Conservation (phyloP, 2,329 filamentous ascomycete genomes). For the Fusarium subtropicale region DNA sequence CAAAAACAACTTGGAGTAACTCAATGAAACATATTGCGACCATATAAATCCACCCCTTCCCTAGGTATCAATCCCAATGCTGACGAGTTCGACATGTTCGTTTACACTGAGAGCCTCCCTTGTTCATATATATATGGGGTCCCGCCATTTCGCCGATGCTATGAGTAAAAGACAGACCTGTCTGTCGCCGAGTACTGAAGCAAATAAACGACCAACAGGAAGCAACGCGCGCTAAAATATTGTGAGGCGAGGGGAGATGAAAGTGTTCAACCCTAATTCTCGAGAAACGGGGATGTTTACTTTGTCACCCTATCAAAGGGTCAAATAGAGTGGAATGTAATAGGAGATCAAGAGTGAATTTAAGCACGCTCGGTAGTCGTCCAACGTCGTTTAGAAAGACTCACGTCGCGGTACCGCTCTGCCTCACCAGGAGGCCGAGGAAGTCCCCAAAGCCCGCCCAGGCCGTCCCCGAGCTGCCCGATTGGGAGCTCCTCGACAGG, state of each 20-base stretch:
- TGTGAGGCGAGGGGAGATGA: slow-evolving; percentile 26
- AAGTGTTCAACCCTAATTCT: slow-evolving; percentile 15
- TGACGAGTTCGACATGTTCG: slow-evolving; percentile 17
- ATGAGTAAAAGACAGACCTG: slow-evolving; percentile 44
- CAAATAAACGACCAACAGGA: slow-evolving; percentile 31
- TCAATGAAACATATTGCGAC: slow-evolving; percentile 15
- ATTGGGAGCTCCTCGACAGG: slow-evolving; percentile 49
- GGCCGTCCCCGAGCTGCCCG: slow-evolving; percentile 53
- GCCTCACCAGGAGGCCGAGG: slow-evolving; percentile 59
- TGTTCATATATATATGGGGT: slow-evolving; percentile 26
- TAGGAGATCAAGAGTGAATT: neutral
- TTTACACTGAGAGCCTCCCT: slow-evolving; percentile 18
- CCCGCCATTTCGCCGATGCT: slow-evolving; percentile 45
- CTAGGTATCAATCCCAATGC: slow-evolving; percentile 33
- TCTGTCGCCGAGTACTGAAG: slow-evolving; percentile 28
- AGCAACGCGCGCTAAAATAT: slow-evolving; percentile 43
- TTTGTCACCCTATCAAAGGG: slow-evolving; percentile 27
- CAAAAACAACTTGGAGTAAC: slow-evolving; percentile 4
- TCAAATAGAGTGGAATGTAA: slow-evolving; percentile 16
- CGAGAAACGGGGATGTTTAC: slow-evolving; percentile 12
- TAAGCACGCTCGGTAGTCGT: slow-evolving; percentile 62
- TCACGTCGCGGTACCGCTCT: slow-evolving; percentile 60
- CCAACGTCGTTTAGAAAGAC: slow-evolving; percentile 65
- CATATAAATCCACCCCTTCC: slow-evolving; percentile 9
- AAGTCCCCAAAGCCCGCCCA: slow-evolving; percentile 59